phyloP scores from a whole-genome alignment of 768 basidiomycete genomes.

The Auriscalpium vulgare region DNA sequence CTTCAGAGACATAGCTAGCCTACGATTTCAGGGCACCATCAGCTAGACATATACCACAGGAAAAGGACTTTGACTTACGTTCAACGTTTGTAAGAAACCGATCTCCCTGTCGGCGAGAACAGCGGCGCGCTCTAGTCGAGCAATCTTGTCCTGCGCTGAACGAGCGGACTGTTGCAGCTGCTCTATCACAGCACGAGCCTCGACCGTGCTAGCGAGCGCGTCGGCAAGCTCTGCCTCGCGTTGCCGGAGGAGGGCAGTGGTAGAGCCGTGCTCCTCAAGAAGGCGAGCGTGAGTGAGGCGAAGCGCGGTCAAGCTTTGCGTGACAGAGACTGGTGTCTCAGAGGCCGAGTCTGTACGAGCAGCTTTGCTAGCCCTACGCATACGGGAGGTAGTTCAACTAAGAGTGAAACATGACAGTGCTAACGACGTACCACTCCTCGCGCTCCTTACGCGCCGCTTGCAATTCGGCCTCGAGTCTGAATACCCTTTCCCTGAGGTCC shows the following conservation, averaged over 20 bases:
- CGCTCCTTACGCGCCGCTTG: constrained; percentile 51
- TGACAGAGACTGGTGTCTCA: constrained; percentile 44
- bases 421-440: constrained; percentile 43
- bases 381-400: not conserved
- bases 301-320: constrained; percentile 49
- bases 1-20: constrained; percentile 61
- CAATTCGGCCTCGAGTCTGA: constrained; percentile 54
- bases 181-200: constrained; percentile 27
- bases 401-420: not conserved
- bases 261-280: constrained; percentile 61
- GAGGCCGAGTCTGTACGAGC: constrained; percentile 29
- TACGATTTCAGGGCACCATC: constrained; percentile 16
- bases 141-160: constrained; percentile 31
- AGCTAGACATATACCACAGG: not conserved
- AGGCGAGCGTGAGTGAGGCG: constrained; percentile 56
- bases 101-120: constrained; percentile 49
- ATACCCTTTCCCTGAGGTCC: constrained; percentile 46
- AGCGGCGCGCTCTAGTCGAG: constrained; percentile 31
- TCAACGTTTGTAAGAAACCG: constrained; percentile 58
- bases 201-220: constrained; percentile 14
- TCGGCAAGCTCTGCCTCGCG: constrained; percentile 43
- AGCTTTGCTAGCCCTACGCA: constrained; percentile 31
- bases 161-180: constrained; percentile 30
- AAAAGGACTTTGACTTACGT: constrained; percentile 35
- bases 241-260: constrained; percentile 40